These are phyloP conservation scores for Bidens hawaiensis DNA, from an alignment of 140 eudicot genomes.

Conservation along the genomic window DNA sequence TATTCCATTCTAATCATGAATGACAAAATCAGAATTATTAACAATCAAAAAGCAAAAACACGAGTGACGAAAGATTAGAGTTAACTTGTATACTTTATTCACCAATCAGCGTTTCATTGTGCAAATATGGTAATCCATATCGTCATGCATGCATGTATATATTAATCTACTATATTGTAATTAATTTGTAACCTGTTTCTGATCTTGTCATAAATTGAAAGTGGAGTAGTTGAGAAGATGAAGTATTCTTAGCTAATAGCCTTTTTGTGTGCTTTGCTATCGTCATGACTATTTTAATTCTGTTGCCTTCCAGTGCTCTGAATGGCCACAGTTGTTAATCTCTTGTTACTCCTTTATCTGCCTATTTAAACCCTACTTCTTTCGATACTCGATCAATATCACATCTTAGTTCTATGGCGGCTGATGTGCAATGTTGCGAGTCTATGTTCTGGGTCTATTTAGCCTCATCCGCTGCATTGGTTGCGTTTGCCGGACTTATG, in stretches of 20 bases:
- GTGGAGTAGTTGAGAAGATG: constrained; percentile 25
- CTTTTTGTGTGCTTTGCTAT: constrained; percentile 9
- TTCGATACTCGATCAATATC: not conserved
- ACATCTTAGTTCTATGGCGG: constrained; percentile 44
- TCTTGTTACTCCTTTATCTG: not conserved
- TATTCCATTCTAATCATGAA: too few relatives aligned
- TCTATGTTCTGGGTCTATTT: constrained; percentile 82
- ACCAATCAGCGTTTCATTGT: too few relatives aligned
- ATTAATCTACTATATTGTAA: too few relatives aligned
- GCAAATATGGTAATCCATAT: too few relatives aligned
- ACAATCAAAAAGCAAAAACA: too few relatives aligned
- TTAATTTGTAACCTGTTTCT: too few relatives aligned
- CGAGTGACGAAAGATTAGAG: too few relatives aligned
- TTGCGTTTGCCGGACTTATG: constrained; percentile 76
- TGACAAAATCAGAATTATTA: too few relatives aligned
- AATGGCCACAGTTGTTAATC: constrained; percentile 14
- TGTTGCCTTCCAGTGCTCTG: not conserved
- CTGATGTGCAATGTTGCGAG: constrained; percentile 83
- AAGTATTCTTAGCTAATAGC: constrained; percentile 3
- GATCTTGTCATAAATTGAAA: too few relatives aligned
- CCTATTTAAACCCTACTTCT: constrained; percentile 25
- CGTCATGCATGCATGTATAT: too few relatives aligned
- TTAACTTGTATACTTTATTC: too few relatives aligned
- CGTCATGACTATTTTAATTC: not conserved
- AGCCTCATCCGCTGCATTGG: constrained; percentile 44